A percentile compares a stretch with the other conserved stretches of the same genome.
These are phyloP conservation scores for Stylonectria norvegica DNA, from an alignment of 2,329 filamentous ascomycete species.

Conservation along the genomic window DNA sequence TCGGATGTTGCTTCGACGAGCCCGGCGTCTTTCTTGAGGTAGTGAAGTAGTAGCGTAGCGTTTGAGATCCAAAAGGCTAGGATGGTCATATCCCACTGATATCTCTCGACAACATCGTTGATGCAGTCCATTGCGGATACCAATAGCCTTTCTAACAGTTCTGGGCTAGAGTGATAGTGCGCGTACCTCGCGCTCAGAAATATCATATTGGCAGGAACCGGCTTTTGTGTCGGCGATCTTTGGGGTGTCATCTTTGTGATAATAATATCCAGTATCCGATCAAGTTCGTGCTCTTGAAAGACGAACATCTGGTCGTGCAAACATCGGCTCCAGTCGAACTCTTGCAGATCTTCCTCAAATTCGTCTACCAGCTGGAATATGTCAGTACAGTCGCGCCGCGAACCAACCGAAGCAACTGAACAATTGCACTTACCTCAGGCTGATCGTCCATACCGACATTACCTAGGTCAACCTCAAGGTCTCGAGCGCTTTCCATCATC, in stretches of 20 bases:
- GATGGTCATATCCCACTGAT: slow-evolving; percentile 99
- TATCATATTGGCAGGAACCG: slow-evolving; percentile 93
- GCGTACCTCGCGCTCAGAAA: slow-evolving; percentile 95
- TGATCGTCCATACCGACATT: slow-evolving; percentile 96
- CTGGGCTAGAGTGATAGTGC: slow-evolving; percentile 88
- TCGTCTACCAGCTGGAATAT: slow-evolving; percentile 66
- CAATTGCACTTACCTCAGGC: slow-evolving; percentile 68
- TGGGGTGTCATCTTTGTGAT: slow-evolving; percentile 98
- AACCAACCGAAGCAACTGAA: neutral
- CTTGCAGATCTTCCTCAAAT: slow-evolving; percentile 81
- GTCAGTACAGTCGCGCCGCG: slow-evolving; percentile 2
- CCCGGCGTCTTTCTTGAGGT: slow-evolving; percentile 89
- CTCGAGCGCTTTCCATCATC: slow-evolving; percentile 99
- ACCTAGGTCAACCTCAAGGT: slow-evolving; percentile 91
- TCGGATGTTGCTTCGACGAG: slow-evolving; percentile 76
- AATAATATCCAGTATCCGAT: slow-evolving; percentile 88
- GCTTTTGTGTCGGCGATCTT: slow-evolving; percentile 93
- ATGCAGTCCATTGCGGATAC: slow-evolving; percentile 91
- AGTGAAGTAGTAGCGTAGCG: slow-evolving; percentile 89
- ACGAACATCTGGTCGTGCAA: slow-evolving; percentile 99
- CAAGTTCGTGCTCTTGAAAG: slow-evolving; percentile 91
- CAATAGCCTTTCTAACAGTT: slow-evolving; percentile 77
- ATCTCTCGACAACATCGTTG: slow-evolving; percentile 89
- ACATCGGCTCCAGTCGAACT: slow-evolving; percentile 94
- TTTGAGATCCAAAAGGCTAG: slow-evolving; percentile 99